Base-by-base conservation (phyloP, 1,139 yeast genomes). In the Spencermartinsiella ligniputridi region DNA sequence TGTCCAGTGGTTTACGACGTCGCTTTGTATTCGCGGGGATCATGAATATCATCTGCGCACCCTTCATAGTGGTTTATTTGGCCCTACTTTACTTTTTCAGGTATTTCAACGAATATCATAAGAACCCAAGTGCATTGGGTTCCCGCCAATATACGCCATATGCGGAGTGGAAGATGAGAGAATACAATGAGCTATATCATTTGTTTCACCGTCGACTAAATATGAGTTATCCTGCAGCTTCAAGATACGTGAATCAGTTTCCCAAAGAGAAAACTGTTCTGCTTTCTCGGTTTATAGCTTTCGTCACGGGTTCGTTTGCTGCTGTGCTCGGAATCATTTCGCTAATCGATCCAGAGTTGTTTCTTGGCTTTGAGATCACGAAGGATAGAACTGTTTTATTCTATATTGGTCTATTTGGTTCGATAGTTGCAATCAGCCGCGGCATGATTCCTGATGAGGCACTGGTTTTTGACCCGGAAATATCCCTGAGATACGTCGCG, bases 91-190 rank as follows among this genome's bases (percentile, higher is more conserved):
- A 88, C 64, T 90, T 94, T 58, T 83, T 92, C 73, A 76, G 89
- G 43, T 89, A 92, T 63, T 92, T 94, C 66, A 89, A 90, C 60
- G 97, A 92, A 66, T 89, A 87, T 62, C 85, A 87, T 61, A 79
- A 86, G 34, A 86, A 92, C 48, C 98, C 98, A 0, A 80, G 92
- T 1, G 73, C 90, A 11, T 72, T 92, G 44, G 82, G 95, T 8
- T 82, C 90, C 1, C 72, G 98, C 40, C 95, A 88, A 57, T 92
- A 88, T 59, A 88, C 97, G 0, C 97, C 97, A 0, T 77, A 79
- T 63, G 97, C 97, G 0, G 92, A 87, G 59, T 92, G 98, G 97
- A 87, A 83, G 61, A 76, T 94, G 59, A 72, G 98, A 46, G 98
- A 92, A 60, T 88, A 85, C 61, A 92, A 92, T 61, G 99, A 92